These are phyloP conservation scores for Neurospora crassa DNA, from an alignment of 2,329 filamentous ascomycete species.

Conservation along the genomic window DNA sequence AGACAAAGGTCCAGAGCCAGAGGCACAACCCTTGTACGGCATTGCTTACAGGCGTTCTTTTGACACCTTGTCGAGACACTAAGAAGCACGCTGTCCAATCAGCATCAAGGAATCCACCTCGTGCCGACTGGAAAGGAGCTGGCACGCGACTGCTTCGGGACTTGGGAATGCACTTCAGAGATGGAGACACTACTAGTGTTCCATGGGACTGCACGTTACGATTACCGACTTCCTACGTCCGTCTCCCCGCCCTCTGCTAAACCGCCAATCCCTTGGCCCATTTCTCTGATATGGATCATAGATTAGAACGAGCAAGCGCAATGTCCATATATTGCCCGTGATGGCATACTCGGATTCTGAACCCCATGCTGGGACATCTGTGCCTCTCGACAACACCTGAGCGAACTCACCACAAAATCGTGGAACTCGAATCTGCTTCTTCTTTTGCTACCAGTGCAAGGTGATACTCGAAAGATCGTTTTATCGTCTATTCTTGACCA, in stretches of 20 bases:
- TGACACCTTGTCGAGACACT: not conserved
- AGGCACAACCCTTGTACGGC: not conserved
- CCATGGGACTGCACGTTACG: not conserved
- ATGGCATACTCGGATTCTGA: not conserved
- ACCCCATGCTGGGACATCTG: not conserved
- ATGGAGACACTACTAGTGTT: not conserved
- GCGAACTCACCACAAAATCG: not conserved
- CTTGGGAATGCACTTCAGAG: not conserved
- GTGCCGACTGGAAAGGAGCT: conserved; percentile 15
- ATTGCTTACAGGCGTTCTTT: not conserved
- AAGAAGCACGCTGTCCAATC: conserved; percentile 10
- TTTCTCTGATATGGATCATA: not conserved
- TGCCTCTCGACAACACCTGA: not conserved
- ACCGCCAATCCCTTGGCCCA: not conserved
- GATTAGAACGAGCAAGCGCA: not conserved
- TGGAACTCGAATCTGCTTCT: not conserved
- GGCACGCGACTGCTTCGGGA: conserved; percentile 17
- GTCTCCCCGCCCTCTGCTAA: not conserved
- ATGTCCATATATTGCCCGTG: not conserved
- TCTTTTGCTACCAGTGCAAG: not conserved
- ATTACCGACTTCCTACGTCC: not conserved
- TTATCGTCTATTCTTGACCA: not conserved
- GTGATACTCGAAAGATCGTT: not conserved
- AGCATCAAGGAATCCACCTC: conserved; percentile 10
- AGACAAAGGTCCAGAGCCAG: not conserved